Percentiles rank a stretch among this genome's conserved stretches.
phyloP scores from a whole-genome alignment of 495 filamentous ascomycete species.

The Penicillium odoratum region DNA sequence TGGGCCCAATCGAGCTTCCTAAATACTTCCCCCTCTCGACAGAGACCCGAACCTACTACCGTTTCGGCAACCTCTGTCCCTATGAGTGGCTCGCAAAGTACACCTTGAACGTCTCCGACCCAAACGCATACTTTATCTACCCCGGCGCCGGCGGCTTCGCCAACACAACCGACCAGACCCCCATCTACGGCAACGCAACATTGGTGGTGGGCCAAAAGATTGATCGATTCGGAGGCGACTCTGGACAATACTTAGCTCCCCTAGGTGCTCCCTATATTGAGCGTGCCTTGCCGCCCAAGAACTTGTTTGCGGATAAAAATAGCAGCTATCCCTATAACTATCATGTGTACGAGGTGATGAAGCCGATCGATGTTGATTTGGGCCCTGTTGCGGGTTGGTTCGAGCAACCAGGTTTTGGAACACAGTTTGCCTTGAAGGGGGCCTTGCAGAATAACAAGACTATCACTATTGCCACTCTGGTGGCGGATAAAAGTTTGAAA shows the following conservation, averaged over 20 bases:
- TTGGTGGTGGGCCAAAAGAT: conserved; percentile 42
- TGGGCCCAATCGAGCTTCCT: not conserved
- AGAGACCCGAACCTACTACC: conserved; percentile 38
- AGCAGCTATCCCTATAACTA: not conserved
- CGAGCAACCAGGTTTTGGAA: conserved; percentile 53
- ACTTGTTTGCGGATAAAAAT: not conserved
- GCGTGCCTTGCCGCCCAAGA: conserved; percentile 46
- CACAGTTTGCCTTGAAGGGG: conserved; percentile 33
- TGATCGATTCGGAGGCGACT: conserved; percentile 52
- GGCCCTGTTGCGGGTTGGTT: conserved; percentile 55
- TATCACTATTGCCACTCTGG: not conserved
- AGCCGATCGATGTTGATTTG: conserved; percentile 35
- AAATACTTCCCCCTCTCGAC: conserved; percentile 29
- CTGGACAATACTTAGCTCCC: conserved; percentile 41
- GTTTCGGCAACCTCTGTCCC: conserved; percentile 46
- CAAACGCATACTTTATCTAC: not conserved
- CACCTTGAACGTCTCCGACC: conserved; percentile 16
- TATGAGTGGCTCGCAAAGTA: conserved; percentile 45
- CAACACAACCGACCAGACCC: not conserved
- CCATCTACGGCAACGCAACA: conserved; percentile 19
- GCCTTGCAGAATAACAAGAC: too few relatives aligned
- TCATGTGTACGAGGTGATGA: conserved; percentile 28
- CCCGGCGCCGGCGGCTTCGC: not conserved
- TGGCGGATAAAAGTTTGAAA: not conserved
- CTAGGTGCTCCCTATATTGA: conserved; percentile 49